Base-by-base conservation (phyloP, 345 rosid genomes). In the Eucalyptus tenuipes region DNA sequence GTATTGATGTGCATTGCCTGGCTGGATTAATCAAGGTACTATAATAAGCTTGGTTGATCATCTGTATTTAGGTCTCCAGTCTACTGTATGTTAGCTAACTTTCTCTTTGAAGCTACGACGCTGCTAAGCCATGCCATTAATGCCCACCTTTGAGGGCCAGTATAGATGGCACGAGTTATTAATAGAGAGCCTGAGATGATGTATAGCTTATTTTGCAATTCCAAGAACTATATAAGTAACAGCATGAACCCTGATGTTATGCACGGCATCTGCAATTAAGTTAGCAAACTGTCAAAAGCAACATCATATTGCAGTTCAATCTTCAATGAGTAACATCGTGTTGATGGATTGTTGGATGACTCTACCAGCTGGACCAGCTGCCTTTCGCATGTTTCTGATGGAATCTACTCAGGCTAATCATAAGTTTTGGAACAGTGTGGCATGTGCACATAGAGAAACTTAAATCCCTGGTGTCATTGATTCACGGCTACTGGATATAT, bases 21-120 rank as follows among this genome's bases (percentile, higher is more conserved):
- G 93, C 94, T 20, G 92, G 93, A 47, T 92, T 93, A 49, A 93
- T 93, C 82, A 93, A 93, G 94, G 94, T 93, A 49, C 42, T 44
- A 29, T 87, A 20, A 44, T 13, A 64, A 37, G 82, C 82, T 75
- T 37, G 82, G 82, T 75, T 37, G 45, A 37, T 75, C 25, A 52
- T 33, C 87, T 25, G 87, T 49, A n/a, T 85, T 85, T 85, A 49
- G 87, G 59, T 85, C 87, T 85, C 59, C 57, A 49, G 37, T n/a
- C 1, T 27, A 37, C 82, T 75, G 82, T 75, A 75, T 20, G 82
- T 75, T 75, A 71, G 27, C 27, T 71, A 71, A 71, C 2, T 13
- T 20, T 37, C 45, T 75, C 82, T 75, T 75, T 75, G 45, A 20
- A 42, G 47, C 82, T 75, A 37, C 5, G 8, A 37, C 27, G 20